Evolutionary conservation across 495 filamentous ascomycete genomes (phyloP).

Genomic region (Hypoxylon crocopeplum): DNA sequence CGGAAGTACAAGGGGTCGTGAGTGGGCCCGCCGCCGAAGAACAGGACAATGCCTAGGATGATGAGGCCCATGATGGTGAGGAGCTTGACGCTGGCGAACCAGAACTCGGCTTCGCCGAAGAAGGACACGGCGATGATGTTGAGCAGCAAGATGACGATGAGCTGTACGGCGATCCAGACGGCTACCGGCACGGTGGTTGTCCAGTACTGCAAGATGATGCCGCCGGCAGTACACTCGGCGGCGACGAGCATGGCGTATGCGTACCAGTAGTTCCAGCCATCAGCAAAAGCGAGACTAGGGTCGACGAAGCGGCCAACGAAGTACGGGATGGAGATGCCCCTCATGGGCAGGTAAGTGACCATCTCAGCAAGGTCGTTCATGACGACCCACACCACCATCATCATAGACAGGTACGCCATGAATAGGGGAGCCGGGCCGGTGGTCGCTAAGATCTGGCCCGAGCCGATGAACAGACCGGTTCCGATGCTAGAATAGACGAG

Average conservation of each 20-base stretch:
- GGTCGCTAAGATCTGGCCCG: constrained; percentile 54
- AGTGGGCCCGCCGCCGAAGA: constrained; percentile 68
- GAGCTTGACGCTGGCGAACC: constrained; percentile 70
- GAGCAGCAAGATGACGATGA: constrained; percentile 48
- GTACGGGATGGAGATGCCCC: constrained; percentile 61
- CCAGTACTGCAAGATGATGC: no score
- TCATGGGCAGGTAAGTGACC: constrained; percentile 69
- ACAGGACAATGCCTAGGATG: constrained; percentile 74
- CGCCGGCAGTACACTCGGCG: no score
- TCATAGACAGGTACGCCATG: constrained; percentile 57
- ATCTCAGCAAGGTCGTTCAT: constrained; percentile 58
- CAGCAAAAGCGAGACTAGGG: constrained; percentile 77
- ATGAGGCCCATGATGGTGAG: constrained; percentile 68
- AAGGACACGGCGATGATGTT: constrained; percentile 55
- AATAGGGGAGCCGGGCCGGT: constrained; percentile 59
- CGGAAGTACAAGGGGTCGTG: constrained; percentile 66
- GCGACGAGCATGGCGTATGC: constrained; percentile 50
- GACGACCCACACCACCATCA: constrained; percentile 49
- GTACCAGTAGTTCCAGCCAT: constrained; percentile 77
- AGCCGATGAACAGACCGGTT: constrained; percentile 65
- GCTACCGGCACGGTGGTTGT: constrained; percentile 54
- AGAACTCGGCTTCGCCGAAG: constrained; percentile 70
- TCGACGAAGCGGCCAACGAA: constrained; percentile 79
- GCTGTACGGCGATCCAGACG: constrained; percentile 54
- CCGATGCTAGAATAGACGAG: constrained; percentile 61